phyloP scores from a whole-genome alignment of 176 grass and related monocot genomes.

The Themeda triandra region DNA sequence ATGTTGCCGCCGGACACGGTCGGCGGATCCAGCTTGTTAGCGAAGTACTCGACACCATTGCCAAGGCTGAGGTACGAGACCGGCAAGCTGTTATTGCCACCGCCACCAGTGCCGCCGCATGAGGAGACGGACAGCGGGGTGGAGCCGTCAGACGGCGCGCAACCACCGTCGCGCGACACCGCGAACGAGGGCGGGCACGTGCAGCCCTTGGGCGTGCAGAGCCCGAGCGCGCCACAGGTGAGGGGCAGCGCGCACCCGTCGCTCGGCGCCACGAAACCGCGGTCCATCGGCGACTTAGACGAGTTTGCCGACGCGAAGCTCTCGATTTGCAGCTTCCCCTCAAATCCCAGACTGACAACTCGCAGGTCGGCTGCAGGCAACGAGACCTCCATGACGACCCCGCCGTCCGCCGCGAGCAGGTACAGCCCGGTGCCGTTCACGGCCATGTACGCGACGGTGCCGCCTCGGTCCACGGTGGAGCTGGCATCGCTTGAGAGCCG shows the following conservation, averaged over 20 bases:
- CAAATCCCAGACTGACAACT: slow-evolving; percentile 33
- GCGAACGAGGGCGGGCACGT: slow-evolving; percentile 53
- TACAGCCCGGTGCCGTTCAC: slow-evolving; percentile 56
- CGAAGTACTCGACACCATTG: slow-evolving; percentile 48
- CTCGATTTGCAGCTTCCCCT: slow-evolving; percentile 40
- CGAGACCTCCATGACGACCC: slow-evolving; percentile 29
- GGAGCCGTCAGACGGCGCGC: slow-evolving; percentile 44
- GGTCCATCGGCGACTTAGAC: slow-evolving; percentile 26
- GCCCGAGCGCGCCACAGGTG: slow-evolving; percentile 58
- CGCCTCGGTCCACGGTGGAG: slow-evolving; percentile 45
- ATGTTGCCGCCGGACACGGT: slow-evolving; percentile 22
- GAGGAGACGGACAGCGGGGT: slow-evolving; percentile 7
- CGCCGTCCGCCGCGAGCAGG: slow-evolving; percentile 39
- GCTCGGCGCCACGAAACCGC: slow-evolving; percentile 39
- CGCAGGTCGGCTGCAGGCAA: slow-evolving; percentile 30
- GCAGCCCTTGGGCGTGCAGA: slow-evolving; percentile 51
- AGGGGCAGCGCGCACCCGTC: slow-evolving; percentile 51
- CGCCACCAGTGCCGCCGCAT: neutral
- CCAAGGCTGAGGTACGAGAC: slow-evolving; percentile 45
- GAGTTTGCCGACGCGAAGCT: slow-evolving; percentile 51
- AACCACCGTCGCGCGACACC: slow-evolving; percentile 40
- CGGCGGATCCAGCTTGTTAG: slow-evolving; percentile 49
- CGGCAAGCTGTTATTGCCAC: neutral
- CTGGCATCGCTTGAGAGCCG: slow-evolving; percentile 38
- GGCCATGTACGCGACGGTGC: slow-evolving; percentile 35